These are phyloP conservation scores for Favolaschia claudopus DNA, from an alignment of 768 basidiomycete species.

Conservation along the genomic window DNA sequence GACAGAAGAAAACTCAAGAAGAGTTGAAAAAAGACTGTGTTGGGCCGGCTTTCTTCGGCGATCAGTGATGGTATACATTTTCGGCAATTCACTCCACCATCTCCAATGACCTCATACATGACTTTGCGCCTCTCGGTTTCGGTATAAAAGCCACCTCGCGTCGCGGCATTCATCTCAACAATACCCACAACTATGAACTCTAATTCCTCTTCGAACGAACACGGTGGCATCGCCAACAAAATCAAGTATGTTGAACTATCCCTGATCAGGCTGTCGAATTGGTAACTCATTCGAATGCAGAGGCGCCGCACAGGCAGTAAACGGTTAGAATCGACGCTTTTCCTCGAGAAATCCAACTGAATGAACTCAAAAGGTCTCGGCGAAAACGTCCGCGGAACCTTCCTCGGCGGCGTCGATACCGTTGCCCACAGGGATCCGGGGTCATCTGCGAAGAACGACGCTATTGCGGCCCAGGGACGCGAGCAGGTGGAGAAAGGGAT, in stretches of 20 bases:
- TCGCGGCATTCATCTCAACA: neutral
- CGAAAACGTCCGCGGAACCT: conserved; percentile 25
- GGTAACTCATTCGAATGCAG: neutral
- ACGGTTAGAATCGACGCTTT: neutral
- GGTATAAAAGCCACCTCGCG: neutral
- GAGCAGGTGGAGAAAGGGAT: neutral
- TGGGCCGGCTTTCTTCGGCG: too few relatives aligned
- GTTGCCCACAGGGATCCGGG: conserved; percentile 16
- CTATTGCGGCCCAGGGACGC: conserved; percentile 17
- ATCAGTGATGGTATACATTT: too few relatives aligned
- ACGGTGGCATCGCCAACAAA: conserved; percentile 10
- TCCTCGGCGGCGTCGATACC: conserved; percentile 26
- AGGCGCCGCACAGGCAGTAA: conserved; percentile 15
- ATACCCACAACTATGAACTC: neutral
- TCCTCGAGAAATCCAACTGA: neutral
- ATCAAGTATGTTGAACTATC: conserved; percentile 6
- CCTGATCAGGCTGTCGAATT: neutral
- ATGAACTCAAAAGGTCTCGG: neutral
- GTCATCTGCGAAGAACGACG: conserved; percentile 13
- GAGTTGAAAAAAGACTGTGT: too few relatives aligned
- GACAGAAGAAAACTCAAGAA: too few relatives aligned
- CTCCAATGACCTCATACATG: too few relatives aligned
- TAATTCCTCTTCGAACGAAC: neutral
- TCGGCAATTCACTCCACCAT: too few relatives aligned
- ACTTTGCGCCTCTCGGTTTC: neutral